Base-by-base conservation (phyloP, 2,329 filamentous ascomycete genomes). In the Byssochlamys sp. region DNA sequence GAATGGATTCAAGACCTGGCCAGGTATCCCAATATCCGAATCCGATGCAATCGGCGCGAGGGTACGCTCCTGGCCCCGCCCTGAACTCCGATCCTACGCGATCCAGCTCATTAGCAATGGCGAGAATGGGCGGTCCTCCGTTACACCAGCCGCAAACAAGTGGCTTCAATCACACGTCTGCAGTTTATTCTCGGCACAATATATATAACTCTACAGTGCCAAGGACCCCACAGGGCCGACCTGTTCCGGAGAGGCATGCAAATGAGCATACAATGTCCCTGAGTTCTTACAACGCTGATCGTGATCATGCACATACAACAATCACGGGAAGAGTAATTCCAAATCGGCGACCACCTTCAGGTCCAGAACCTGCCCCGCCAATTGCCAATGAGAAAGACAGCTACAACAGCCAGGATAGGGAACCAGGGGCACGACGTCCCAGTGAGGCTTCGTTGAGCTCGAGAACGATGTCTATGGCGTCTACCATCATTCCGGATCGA, bases 251-350 rank as follows among this genome's bases (percentile, higher is more conserved):
- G 69, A 85, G 92, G 56, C 88, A 91, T 60, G 90, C 95, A 57
- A 92, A 97, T 66, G 92, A 97, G 73, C 84, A 94, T 58, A 86
- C 94, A 61, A 97, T 97, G 94, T 96, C 92, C 52, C 87, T 99
- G 87, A 94, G 88, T 4, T 90, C 89, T 9, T 89, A 90, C 64
- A 81, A 86, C 2, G 81, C 87, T 56, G 90, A 95, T 65, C 81
- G 89, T 66, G 79, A 91, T 51, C 88, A 94, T 71, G 75, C 78
- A 11, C 92, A 96, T 73, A 96, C 91, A 4, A 95, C 92, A 84
- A 95, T 89, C 69, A 73, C 68, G 24, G 94, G 94, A 53, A 84
- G 94, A 63, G 81, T 95, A 24, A 95, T 99, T 63, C 94, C 94
- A 2, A 89, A 86, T 66, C 82, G 89, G 73, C 80, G 81, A 62